Conservation (phyloP, 2,329 filamentous ascomycete species). For the Phialocephala sp. region DNA sequence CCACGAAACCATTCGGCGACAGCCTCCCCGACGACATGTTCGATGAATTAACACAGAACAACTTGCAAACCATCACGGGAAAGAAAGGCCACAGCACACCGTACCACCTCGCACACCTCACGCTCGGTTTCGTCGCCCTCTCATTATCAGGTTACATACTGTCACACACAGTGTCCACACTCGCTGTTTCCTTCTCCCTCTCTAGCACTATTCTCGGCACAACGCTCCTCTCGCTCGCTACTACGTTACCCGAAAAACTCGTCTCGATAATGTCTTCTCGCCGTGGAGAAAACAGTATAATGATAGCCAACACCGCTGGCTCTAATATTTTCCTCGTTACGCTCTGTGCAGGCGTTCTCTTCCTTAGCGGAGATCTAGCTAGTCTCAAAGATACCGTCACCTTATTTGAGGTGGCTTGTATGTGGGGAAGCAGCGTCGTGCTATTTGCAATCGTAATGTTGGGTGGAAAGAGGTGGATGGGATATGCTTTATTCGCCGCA, state of each 20-base stretch:
- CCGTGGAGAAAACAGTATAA: constrained; percentile 53
- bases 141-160: constrained; percentile 55
- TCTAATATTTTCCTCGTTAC: constrained; percentile 61
- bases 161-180: constrained; percentile 49
- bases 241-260: constrained; percentile 59
- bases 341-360: constrained; percentile 53
- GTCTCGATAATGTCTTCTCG: constrained; percentile 54
- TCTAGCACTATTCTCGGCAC: constrained; percentile 55
- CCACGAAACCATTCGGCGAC: not conserved
- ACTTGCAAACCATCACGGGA: not conserved
- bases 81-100: constrained; percentile 35
- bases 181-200: constrained; percentile 49
- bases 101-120: constrained; percentile 50
- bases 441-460: constrained; percentile 43
- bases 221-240: constrained; percentile 55
- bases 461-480: constrained; percentile 44
- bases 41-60: constrained; percentile 22
- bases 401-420: constrained; percentile 41
- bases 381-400: constrained; percentile 37
- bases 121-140: constrained; percentile 51
- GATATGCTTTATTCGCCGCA: constrained; percentile 38
- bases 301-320: constrained; percentile 58
- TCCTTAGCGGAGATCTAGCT: constrained; percentile 40
- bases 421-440: constrained; percentile 36
- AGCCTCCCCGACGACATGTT: constrained; percentile 19